phyloP scores from a whole-genome alignment of 352 stramenopile species.

The Stephanocyclus meneghinianus region DNA sequence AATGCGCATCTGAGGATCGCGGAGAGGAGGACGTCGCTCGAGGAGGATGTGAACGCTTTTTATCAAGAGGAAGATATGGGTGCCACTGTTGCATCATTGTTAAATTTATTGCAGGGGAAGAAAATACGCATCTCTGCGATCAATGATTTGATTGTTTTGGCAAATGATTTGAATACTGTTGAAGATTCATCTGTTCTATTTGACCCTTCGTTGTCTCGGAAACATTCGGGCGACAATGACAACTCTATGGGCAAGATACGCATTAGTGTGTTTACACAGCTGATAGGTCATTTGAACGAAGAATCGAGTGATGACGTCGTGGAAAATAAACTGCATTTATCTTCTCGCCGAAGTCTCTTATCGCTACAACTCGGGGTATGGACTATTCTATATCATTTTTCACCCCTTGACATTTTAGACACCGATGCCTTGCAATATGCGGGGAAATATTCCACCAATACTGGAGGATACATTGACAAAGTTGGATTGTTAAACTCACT shows the following conservation, averaged over 20 bases:
- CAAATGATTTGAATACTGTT: constrained; percentile 53
- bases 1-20: constrained; percentile 3
- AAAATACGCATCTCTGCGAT: constrained; percentile 24
- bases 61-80: constrained; percentile 52
- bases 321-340: constrained; percentile 30
- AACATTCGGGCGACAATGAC: background rate
- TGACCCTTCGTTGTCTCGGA: constrained; percentile 28
- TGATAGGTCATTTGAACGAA: constrained; percentile 14
- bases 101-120: constrained; percentile 41
- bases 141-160: constrained; percentile 55
- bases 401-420: constrained; percentile 6
- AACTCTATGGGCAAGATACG: constrained; percentile 13
- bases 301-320: constrained; percentile 13
- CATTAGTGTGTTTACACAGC: constrained; percentile 46
- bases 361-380: constrained; percentile 49
- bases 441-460: background rate
- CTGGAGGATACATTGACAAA: background rate
- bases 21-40: background rate
- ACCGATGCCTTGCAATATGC: background rate
- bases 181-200: constrained; percentile 41
- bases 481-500: constrained; percentile 25
- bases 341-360: constrained; percentile 40
- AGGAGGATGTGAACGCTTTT: constrained; percentile 16
- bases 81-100: constrained; percentile 41
- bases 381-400: constrained; percentile 38